phyloP scores from a whole-genome alignment of 2,329 filamentous ascomycete genomes.

The Cercospora sesami region DNA sequence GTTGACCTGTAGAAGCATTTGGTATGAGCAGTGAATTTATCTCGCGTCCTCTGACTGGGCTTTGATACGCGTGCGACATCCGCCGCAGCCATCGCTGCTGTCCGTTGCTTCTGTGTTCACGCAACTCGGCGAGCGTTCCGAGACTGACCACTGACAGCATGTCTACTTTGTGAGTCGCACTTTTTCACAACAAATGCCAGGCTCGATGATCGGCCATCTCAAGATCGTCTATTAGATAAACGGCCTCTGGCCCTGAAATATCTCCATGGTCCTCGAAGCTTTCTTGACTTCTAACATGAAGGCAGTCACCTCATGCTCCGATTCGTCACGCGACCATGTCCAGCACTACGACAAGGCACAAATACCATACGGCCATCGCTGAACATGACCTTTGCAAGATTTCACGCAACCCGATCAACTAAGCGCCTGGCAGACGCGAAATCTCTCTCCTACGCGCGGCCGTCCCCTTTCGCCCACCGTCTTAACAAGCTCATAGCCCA shows the following conservation, averaged over 20 bases:
- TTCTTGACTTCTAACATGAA: not conserved
- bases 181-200: not conserved
- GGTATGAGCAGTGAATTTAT: not conserved
- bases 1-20: not conserved
- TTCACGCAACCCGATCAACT: not conserved
- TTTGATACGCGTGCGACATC: not conserved
- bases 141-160: not conserved
- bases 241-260: no score
- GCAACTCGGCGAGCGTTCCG: not conserved
- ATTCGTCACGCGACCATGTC: not conserved
- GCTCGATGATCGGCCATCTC: not conserved
- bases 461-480: not conserved
- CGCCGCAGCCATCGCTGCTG: not conserved
- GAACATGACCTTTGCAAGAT: not conserved
- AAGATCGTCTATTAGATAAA: not conserved
- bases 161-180: not conserved
- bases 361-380: not conserved
- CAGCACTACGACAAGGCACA: not conserved
- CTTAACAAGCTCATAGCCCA: not conserved
- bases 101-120: not conserved
- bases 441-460: not conserved
- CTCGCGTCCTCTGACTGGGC: not conserved
- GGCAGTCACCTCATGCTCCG: not conserved
- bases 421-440: not conserved
- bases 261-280: no score